These are phyloP conservation scores for Meyerozyma carpophila DNA, from an alignment of 1,139 yeast species.

Conservation along the genomic window DNA sequence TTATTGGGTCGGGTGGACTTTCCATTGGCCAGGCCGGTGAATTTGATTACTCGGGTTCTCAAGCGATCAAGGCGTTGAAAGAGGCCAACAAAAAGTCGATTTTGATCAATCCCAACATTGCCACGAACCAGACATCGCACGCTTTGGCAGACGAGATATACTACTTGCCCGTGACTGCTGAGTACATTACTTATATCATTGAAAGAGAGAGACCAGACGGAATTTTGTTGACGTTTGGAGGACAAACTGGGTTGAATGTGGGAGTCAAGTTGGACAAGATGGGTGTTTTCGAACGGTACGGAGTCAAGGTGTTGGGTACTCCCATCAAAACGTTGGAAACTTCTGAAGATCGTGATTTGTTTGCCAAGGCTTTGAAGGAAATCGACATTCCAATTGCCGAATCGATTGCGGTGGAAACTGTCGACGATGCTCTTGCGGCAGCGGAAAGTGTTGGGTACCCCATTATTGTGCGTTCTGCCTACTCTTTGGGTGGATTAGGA, in stretches of 20 bases:
- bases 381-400: slow-evolving; percentile 94
- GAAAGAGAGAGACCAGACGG: slow-evolving; percentile 97
- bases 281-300: slow-evolving; percentile 89
- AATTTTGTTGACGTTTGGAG: slow-evolving; percentile 91
- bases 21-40: slow-evolving; percentile 99
- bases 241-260: slow-evolving; percentile 95
- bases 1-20: slow-evolving; percentile 96
- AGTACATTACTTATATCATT: slow-evolving; percentile 87
- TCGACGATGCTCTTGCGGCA: slow-evolving; percentile 87
- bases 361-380: slow-evolving; percentile 90
- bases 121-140: slow-evolving; percentile 96
- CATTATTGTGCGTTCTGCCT: slow-evolving; percentile 95
- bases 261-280: slow-evolving; percentile 90
- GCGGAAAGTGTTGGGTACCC: slow-evolving; percentile 90
- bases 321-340: slow-evolving; percentile 93
- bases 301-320: slow-evolving; percentile 93
- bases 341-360: slow-evolving; percentile 95
- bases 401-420: slow-evolving; percentile 89
- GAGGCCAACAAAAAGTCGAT: slow-evolving; percentile 85
- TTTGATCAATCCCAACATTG: slow-evolving; percentile 93
- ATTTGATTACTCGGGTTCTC: slow-evolving; percentile 96
- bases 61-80: slow-evolving; percentile 91
- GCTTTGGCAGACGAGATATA: slow-evolving; percentile 93
- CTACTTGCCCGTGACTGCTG: slow-evolving; percentile 94
- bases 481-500: slow-evolving; percentile 96